Evolutionary conservation across 2,329 filamentous ascomycete species (phyloP).

Genomic region (Clarireedia paspali): DNA sequence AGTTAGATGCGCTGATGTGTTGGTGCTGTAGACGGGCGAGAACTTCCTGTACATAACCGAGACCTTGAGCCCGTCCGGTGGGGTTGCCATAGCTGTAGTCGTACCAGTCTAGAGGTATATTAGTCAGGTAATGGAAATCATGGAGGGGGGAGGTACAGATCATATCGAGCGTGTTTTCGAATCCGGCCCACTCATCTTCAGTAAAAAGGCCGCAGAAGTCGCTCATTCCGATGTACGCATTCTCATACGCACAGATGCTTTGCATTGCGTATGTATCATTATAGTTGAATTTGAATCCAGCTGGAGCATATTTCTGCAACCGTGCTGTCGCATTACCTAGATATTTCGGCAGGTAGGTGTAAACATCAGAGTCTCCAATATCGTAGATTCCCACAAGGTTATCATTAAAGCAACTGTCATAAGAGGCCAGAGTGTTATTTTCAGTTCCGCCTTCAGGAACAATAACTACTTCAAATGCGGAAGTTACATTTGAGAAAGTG

Average conservation of each 20-base stretch:
- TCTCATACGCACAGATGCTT: conserved; percentile 48
- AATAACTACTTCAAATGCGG: conserved; percentile 40
- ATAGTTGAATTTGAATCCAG: conserved; percentile 39
- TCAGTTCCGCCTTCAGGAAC: conserved; percentile 42
- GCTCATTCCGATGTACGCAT: conserved; percentile 40
- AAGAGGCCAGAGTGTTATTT: conserved; percentile 46
- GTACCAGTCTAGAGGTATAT: conserved; percentile 41
- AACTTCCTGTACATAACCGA: conserved; percentile 80
- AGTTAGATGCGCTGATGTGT: conserved; percentile 62
- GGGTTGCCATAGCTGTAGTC: conserved; percentile 72
- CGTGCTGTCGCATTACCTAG: conserved; percentile 37
- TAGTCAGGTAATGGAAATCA: neutral
- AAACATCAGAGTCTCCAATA: conserved; percentile 35
- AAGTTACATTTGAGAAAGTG: conserved; percentile 32
- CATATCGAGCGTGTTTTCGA: conserved; percentile 45
- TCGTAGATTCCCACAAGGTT: conserved; percentile 14
- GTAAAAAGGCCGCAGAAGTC: conserved; percentile 48
- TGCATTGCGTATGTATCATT: conserved; percentile 45
- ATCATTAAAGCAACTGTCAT: conserved; percentile 41
- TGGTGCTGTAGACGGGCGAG: conserved; percentile 64
- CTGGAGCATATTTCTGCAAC: conserved; percentile 39
- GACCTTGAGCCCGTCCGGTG: conserved; percentile 73
- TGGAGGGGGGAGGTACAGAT: conserved; percentile 34
- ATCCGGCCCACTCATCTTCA: conserved; percentile 45
- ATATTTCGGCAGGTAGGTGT: conserved; percentile 39